These are phyloP conservation scores for Dysphania ambrosioides DNA, from an alignment of 148 eudicot genomes.

Conservation along the genomic window DNA sequence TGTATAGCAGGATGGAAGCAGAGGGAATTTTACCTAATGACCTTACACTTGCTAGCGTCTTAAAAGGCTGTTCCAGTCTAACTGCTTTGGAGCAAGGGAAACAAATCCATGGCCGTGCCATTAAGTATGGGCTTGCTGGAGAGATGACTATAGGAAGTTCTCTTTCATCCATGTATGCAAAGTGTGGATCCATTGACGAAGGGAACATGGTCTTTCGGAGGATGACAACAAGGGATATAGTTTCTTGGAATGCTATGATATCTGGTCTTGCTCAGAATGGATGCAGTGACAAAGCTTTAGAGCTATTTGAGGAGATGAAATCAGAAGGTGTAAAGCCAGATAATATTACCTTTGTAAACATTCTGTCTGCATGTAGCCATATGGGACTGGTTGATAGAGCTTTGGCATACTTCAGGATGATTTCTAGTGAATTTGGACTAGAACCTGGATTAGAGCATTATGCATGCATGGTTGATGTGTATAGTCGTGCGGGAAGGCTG, in stretches of 20 bases:
- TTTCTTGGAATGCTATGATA: too few relatives aligned
- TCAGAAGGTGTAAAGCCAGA: slow-evolving; percentile 41
- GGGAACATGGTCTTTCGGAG: too few relatives aligned
- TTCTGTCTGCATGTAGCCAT: slow-evolving; percentile 60
- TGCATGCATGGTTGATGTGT: slow-evolving; percentile 59
- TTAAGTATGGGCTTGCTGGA: slow-evolving; percentile 48
- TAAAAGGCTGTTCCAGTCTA: slow-evolving; percentile 59
- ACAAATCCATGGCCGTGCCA: slow-evolving; percentile 55
- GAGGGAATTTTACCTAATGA: slow-evolving; percentile 48
- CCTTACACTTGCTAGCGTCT: too few relatives aligned
- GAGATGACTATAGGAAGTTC: slow-evolving; percentile 54
- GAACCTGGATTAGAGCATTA: slow-evolving; percentile 51
- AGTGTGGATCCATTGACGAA: too few relatives aligned
- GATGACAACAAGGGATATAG: too few relatives aligned
- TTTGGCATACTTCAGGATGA: slow-evolving; percentile 39
- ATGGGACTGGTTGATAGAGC: slow-evolving; percentile 52
- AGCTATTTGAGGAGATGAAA: slow-evolving; percentile 51
- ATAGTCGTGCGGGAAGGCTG: slow-evolving; percentile 55
- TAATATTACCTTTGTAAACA: slow-evolving; percentile 48
- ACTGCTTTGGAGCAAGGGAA: slow-evolving; percentile 68
- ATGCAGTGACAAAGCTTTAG: slow-evolving; percentile 39
- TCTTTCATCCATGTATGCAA: slow-evolving; percentile 52
- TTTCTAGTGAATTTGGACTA: slow-evolving; percentile 35
- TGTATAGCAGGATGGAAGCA: slow-evolving; percentile 52
- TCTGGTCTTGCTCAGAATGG: too few relatives aligned